phyloP scores from a whole-genome alignment of 2,329 filamentous ascomycete genomes.

The Emydomyces testavorans region DNA sequence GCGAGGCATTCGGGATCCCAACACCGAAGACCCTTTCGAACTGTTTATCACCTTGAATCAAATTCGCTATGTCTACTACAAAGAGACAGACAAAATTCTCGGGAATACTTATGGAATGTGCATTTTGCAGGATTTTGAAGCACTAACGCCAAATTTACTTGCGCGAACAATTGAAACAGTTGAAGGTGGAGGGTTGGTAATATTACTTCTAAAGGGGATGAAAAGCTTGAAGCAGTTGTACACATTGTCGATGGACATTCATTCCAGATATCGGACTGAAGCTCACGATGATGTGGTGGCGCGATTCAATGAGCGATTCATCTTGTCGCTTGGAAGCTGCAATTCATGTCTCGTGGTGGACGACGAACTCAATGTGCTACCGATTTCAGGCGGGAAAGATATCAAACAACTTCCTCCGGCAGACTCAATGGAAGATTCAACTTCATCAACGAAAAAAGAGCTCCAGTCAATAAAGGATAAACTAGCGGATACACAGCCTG shows the following conservation, averaged over 20 bases:
- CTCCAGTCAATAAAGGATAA: slow-evolving; percentile 79
- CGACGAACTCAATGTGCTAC: slow-evolving; percentile 92
- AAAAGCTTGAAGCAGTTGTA: slow-evolving; percentile 94
- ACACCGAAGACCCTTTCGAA: slow-evolving; percentile 91
- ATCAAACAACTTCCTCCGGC: slow-evolving; percentile 71
- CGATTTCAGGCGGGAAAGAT: slow-evolving; percentile 88
- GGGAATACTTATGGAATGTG: slow-evolving; percentile 98
- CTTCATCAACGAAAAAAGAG: slow-evolving; percentile 58
- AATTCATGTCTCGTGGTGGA: slow-evolving; percentile 91
- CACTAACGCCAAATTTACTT: slow-evolving; percentile 89
- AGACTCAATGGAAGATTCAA: slow-evolving; percentile 61
- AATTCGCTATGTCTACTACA: slow-evolving; percentile 98
- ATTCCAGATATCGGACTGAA: slow-evolving; percentile 91
- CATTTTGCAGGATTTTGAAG: slow-evolving; percentile 95
- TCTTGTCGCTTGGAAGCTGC: slow-evolving; percentile 89
- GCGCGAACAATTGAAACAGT: slow-evolving; percentile 95
- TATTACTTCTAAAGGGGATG: slow-evolving; percentile 90
- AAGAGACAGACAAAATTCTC: slow-evolving; percentile 96
- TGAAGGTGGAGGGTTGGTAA: slow-evolving; percentile 83
- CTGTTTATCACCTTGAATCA: slow-evolving; percentile 92
- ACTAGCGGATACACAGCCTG: slow-evolving; percentile 70
- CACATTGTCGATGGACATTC: slow-evolving; percentile 93
- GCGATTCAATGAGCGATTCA: slow-evolving; percentile 94
- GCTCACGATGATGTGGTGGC: slow-evolving; percentile 90
- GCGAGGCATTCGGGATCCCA: slow-evolving; percentile 80